Percentiles rank a stretch among this genome's conserved stretches.
Evolutionary conservation across 768 basidiomycete genomes (phyloP).

Genomic region (Gautieria morchelliformis): DNA sequence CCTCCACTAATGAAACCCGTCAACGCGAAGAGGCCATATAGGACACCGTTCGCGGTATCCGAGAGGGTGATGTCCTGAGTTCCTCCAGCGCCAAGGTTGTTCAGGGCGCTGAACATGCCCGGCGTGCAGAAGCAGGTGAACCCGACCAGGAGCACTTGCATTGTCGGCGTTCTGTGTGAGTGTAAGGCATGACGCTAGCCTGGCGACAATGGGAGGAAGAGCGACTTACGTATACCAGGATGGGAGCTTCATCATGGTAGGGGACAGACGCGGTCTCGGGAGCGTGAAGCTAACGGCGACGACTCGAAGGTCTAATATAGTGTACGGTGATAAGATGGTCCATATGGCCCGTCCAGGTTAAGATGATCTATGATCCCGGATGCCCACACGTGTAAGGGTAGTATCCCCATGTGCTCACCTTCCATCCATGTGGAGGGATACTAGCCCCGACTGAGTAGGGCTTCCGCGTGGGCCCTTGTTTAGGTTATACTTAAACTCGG

Average conservation of each 20-base stretch:
- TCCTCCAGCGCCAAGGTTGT: slow-evolving; percentile 31
- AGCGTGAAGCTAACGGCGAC: neutral
- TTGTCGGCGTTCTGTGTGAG: slow-evolving; percentile 18
- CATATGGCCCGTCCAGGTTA: neutral
- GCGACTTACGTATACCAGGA: neutral
- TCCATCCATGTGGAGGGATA: neutral
- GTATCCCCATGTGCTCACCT: neutral
- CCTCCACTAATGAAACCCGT: slow-evolving; percentile 32
- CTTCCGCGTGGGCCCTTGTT: neutral
- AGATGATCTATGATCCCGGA: neutral
- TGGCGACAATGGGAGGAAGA: neutral
- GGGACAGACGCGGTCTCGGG: neutral
- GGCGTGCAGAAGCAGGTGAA: slow-evolving; percentile 25
- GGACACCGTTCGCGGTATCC: slow-evolving; percentile 31
- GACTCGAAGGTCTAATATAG: neutral
- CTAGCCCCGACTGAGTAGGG: too few relatives aligned
- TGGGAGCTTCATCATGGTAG: neutral
- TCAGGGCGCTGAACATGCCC: slow-evolving; percentile 32
- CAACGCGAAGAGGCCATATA: slow-evolving; percentile 35
- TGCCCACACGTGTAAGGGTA: neutral
- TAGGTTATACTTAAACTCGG: neutral
- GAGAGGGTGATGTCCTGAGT: slow-evolving; percentile 29
- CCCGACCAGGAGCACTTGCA: slow-evolving; percentile 28
- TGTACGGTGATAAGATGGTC: neutral
- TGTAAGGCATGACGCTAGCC: neutral